These are phyloP conservation scores for Exidia glandulosa DNA, from an alignment of 768 basidiomycete genomes.

Conservation along the genomic window DNA sequence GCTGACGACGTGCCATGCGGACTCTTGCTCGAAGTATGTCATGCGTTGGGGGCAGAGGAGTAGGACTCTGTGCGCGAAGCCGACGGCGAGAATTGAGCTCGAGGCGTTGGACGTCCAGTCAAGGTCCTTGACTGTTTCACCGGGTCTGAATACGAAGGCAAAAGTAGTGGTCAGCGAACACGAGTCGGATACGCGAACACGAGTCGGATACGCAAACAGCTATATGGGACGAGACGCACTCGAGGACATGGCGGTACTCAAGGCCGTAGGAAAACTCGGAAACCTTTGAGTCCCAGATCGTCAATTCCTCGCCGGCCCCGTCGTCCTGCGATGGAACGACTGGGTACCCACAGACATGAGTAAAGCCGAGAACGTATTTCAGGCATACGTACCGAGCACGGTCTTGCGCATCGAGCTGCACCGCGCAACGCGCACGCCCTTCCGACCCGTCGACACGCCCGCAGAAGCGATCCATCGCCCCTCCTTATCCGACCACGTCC, in stretches of 20 bases:
- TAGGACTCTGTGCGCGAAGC: slow-evolving; percentile 67
- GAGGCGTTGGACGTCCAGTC: slow-evolving; percentile 89
- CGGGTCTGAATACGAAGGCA: not conserved
- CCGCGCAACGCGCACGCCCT: slow-evolving; percentile 53
- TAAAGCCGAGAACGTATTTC: slow-evolving; percentile 3
- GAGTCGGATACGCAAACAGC: not conserved
- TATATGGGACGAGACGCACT: slow-evolving; percentile 27
- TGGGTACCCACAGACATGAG: slow-evolving; percentile 15
- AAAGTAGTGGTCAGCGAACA: not conserved
- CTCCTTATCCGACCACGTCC: slow-evolving; percentile 30
- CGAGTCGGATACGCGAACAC: not conserved
- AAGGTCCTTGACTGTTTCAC: slow-evolving; percentile 63
- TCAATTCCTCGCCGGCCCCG: slow-evolving; percentile 58
- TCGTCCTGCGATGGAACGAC: slow-evolving; percentile 45
- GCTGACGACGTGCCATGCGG: slow-evolving; percentile 67
- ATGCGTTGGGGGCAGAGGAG: slow-evolving; percentile 89
- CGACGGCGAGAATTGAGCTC: slow-evolving; percentile 85
- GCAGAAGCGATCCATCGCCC: slow-evolving; percentile 56
- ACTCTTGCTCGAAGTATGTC: slow-evolving; percentile 78
- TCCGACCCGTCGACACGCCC: slow-evolving; percentile 59
- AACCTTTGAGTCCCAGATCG: slow-evolving; percentile 93
- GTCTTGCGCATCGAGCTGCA: slow-evolving; percentile 92
- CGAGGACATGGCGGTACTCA: slow-evolving; percentile 56
- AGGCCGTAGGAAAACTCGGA: slow-evolving; percentile 88
- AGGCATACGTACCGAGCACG: slow-evolving; percentile 53